phyloP scores from a whole-genome alignment of 495 filamentous ascomycete species.

The Elaphomyces granulatus region DNA sequence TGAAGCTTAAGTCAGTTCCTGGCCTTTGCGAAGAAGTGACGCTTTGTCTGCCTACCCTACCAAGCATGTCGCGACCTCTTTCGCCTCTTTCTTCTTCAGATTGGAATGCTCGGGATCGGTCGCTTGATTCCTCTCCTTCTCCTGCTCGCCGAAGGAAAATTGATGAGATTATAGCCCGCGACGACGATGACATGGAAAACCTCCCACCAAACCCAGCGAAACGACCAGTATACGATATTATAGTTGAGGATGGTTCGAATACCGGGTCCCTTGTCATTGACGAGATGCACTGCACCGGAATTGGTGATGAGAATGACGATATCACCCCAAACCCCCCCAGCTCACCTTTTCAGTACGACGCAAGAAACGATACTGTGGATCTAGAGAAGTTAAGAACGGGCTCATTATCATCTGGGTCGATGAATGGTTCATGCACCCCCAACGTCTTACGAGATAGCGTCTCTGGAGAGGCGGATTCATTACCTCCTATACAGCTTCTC shows the following conservation, averaged over 20 bases:
- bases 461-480: no score
- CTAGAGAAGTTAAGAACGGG: slow-evolving; percentile 14
- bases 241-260: slow-evolving; percentile 10
- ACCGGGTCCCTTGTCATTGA: slow-evolving; percentile 4
- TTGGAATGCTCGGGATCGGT: slow-evolving; percentile 28
- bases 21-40: no score
- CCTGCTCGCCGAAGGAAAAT: slow-evolving; percentile 3
- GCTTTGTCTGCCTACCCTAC: no score
- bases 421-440: no score
- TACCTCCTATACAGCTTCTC: no score
- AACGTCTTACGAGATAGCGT: no score
- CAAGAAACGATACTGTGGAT: slow-evolving; percentile 21
- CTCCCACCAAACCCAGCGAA: slow-evolving; percentile 24
- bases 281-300: not conserved
- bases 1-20: no score
- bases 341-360: slow-evolving; percentile 26
- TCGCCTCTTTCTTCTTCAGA: slow-evolving; percentile 31
- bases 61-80: slow-evolving; percentile 30
- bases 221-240: slow-evolving; percentile 7
- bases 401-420: no score
- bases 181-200: slow-evolving; percentile 21
- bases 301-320: slow-evolving; percentile 2
- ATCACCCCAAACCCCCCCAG: slow-evolving; percentile 15
- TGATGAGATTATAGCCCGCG: slow-evolving; percentile 5
- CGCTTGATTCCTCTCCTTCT: slow-evolving; percentile 11